Evolutionary conservation across 2,329 filamentous ascomycete species (phyloP).

Genomic region (Arthrobotrys iridis): DNA sequence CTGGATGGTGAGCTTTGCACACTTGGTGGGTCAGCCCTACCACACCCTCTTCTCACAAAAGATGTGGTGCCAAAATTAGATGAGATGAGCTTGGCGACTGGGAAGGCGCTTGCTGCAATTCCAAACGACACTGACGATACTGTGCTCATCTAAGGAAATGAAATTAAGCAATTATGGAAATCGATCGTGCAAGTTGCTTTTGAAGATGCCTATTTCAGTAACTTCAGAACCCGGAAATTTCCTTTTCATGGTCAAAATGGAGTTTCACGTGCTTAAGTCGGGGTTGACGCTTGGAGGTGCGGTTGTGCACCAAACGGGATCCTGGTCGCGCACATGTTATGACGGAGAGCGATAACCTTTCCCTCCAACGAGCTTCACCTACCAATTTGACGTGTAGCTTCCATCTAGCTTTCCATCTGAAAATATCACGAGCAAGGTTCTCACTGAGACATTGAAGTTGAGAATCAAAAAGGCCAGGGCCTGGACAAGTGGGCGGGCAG

Average conservation of each 20-base stretch:
- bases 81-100: constrained; percentile 34
- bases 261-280: constrained; percentile 35
- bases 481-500: neutral
- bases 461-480: neutral
- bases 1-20: neutral
- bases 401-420: neutral
- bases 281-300: neutral
- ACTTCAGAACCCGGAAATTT: constrained; percentile 2
- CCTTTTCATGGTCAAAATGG: neutral
- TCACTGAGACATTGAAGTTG: neutral
- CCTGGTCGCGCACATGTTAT: constrained; percentile 40
- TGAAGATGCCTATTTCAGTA: constrained; percentile 14
- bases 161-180: neutral
- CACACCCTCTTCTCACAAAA: constrained; percentile 15
- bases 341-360: neutral
- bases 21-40: constrained; percentile 42
- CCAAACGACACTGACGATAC: constrained; percentile 3
- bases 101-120: constrained; percentile 31
- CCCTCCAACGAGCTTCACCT: neutral
- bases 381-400: constrained; percentile 4
- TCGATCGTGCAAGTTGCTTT: neutral
- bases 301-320: constrained; percentile 19
- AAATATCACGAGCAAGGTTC: too few species aligned
- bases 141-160: constrained; percentile 7
- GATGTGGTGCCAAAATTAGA: constrained; percentile 48